These are phyloP conservation scores for Penicillium lividum DNA, from an alignment of 495 filamentous ascomycete genomes.

Conservation along the genomic window DNA sequence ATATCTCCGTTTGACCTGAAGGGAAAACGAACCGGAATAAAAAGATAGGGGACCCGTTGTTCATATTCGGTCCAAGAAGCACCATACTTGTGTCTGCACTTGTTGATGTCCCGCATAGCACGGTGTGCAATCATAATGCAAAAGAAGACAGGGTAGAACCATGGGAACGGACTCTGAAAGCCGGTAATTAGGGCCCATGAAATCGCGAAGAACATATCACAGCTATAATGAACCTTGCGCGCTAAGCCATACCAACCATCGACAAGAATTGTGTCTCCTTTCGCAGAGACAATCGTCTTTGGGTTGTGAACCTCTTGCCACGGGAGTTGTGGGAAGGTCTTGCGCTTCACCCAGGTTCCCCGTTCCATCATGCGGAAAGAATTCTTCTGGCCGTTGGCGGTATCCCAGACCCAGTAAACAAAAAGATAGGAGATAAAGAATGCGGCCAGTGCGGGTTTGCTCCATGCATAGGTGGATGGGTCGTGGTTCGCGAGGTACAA, in stretches of 20 bases:
- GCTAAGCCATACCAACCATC: conserved; percentile 91
- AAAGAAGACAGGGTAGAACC: conserved; percentile 96
- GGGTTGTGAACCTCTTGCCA: conserved; percentile 80
- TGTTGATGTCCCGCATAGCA: conserved; percentile 73
- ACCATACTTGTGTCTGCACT: conserved; percentile 84
- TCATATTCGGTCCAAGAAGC: conserved; percentile 89
- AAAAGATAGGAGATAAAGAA: conserved; percentile 74
- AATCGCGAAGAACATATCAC: conserved; percentile 80
- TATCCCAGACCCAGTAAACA: conserved; percentile 91
- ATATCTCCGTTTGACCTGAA: background rate
- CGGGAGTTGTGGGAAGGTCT: conserved; percentile 84
- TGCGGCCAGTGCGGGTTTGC: conserved; percentile 55
- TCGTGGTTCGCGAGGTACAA: conserved; percentile 86
- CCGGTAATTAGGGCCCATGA: conserved; percentile 64
- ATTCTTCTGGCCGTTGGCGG: conserved; percentile 89
- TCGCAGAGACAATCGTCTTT: conserved; percentile 68
- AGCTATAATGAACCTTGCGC: conserved; percentile 89
- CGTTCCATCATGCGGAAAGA: conserved; percentile 79
- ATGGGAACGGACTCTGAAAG: conserved; percentile 67
- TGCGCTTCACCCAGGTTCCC: conserved; percentile 67
- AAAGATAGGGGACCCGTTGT: conserved; percentile 80
- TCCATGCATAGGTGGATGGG: conserved; percentile 76
- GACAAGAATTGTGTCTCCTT: conserved; percentile 77
- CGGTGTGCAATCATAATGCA: conserved; percentile 85
- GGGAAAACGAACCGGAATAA: conserved; percentile 84